Evolutionary conservation across 164 flowering plant species (phyloP).

Genomic region (Kalanchoe fedtschenkoi): DNA sequence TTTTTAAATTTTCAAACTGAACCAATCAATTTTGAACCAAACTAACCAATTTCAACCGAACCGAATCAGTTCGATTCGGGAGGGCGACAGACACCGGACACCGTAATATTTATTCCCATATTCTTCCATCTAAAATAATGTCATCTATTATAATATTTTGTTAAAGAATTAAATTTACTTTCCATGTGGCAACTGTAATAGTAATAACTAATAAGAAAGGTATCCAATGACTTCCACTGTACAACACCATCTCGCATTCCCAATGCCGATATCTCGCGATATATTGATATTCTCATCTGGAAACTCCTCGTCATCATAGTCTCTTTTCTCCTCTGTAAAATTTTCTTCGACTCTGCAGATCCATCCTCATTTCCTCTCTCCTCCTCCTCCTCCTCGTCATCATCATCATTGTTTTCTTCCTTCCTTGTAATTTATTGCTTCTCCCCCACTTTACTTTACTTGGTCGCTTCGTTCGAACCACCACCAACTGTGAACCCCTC

Average conservation of each 20-base stretch:
- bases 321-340: background rate
- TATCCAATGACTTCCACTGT: conserved; percentile 16
- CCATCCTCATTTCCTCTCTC: background rate
- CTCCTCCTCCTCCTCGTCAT: background rate
- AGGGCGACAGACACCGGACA: no score
- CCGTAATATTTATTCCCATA: no score
- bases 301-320: background rate
- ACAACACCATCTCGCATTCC: background rate
- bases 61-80: no score
- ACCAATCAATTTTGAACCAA: no score
- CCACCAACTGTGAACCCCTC: background rate
- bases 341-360: background rate
- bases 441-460: background rate
- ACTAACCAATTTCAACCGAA: no score
- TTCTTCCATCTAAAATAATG: no score
- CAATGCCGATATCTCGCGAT: background rate
- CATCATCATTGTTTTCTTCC: conserved; percentile 11
- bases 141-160: no score
- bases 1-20: no score
- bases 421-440: conserved; percentile 3
- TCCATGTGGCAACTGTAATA: no score
- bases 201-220: no score
- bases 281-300: background rate
- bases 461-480: no score
- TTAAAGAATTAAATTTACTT: no score